Evolutionary conservation across 1,284 basidiomycete genomes (phyloP), one percentile per base, ranked within the genome.

Genomic region (Entoloma clypeatum): DNA sequence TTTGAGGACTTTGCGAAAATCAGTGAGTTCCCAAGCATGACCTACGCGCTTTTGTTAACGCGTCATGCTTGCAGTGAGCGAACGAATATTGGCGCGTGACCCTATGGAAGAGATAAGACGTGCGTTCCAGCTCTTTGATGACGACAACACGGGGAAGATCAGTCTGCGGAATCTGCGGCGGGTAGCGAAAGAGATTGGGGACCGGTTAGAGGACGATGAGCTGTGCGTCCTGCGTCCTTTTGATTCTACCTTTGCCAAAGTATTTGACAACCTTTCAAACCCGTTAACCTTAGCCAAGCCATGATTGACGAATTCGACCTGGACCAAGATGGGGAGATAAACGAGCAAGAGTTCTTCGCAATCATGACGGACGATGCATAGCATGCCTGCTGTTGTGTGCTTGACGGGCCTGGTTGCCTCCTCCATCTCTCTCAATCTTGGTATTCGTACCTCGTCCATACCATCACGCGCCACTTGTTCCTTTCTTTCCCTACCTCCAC

Each of bases 241-340:
- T n/a, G n/a, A n/a, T n/a, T 5, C 13, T 27, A 22, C n/a, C 24
- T 14, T 42, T 13, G 26, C 13, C 37, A 13, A 9, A 39, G 39
- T 14, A 43, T 13, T 7, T 34, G 13, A 22, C 16, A 31, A 24
- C 21, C 9, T 26, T 26, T 57, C 53, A 45, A 36, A 43, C 48
- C 40, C 46, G 40, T 51, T 50, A 42, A 28, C 27, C 43, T 6
- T 44, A 98, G 94, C 52, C 92, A 97, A 81, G 96, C 95, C 14
- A 99, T 99, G 95, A 99, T 99, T 58, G 96, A 99, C 58, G 96
- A 99, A 68, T 99, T 99, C 59, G 95, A 99, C 65, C 79, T 99
- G 25, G 95, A 99, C 69, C 88, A 95, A 63, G 95, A 99, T 56
- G 93, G 94, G 16, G 94, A 95, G 69, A 99, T 99, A 61, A 93